Base-by-base conservation (phyloP, 768 basidiomycete species). In the Pholiota microspora region DNA sequence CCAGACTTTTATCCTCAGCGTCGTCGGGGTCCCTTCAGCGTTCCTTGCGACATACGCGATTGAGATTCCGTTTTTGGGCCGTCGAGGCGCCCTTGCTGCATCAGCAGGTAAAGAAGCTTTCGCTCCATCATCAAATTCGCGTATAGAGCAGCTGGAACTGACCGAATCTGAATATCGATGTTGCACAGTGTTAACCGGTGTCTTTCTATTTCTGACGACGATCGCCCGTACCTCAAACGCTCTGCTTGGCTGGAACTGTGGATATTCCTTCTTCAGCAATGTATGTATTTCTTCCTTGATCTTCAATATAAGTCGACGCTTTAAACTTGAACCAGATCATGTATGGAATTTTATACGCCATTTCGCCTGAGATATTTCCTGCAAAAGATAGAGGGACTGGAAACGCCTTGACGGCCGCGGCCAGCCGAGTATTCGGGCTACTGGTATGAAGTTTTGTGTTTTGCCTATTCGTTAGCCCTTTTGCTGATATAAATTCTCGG, bases 201-300 rank as follows among this genome's bases (percentile, higher is more conserved):
- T 75, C 15, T 90, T 91, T 72, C 75, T 92, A 25, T 84, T 86
- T 65, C 84, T 79, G 59, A 83, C 77, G 47, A 90, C 89, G 52
- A 88, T 87, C 24, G 80, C 89, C 49, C 75, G 80, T 63, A 85
- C 77, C 62, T 86, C 84, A 10, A 77, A 85, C 56, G 75, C 80
- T 45, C 74, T 89, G 45, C 75, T 91, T 36, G 89, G 84, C 50
- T 90, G 88, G 88, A 89, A 89, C 65, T 90, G 88, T 66, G 86
- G 80, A 13, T 88, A 86, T 55, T 72, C 71, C 4, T 85, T 85
- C 64, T 77, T 69, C 58, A 83, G 80, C 50, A 85, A 84, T 61
- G 81, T 85, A 54, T 44, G 74, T 68, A 1, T 31, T n/a, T 45
- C 27, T 45, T 21, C 42, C 5, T 5, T n/a, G 23, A 42, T 31